These are phyloP conservation scores for Cladosporium sphaerospermum DNA, from an alignment of 2,329 filamentous ascomycete species.

Conservation along the genomic window DNA sequence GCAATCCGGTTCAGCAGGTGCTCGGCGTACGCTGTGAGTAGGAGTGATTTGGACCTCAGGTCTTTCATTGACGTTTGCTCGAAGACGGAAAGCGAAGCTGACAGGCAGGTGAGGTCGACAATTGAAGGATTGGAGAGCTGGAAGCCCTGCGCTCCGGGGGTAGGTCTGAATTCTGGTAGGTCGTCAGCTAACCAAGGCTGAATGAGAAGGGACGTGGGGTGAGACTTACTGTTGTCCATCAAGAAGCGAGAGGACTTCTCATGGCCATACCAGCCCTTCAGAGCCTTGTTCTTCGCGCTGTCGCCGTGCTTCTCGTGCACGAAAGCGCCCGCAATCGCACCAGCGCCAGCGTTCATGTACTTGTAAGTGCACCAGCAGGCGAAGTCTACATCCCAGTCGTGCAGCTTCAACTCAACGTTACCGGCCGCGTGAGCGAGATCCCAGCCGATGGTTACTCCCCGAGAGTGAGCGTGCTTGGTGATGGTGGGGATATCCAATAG, in stretches of 20 bases:
- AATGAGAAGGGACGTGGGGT: background rate
- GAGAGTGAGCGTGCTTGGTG: slow-evolving; percentile 66
- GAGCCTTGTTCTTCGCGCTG: slow-evolving; percentile 36
- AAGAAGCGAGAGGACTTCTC: slow-evolving; percentile 70
- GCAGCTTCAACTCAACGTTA: slow-evolving; percentile 71
- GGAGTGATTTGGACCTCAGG: slow-evolving; percentile 64
- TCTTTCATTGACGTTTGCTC: slow-evolving; percentile 61
- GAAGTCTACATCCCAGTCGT: slow-evolving; percentile 89
- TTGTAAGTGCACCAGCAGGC: slow-evolving; percentile 94
- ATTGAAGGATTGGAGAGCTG: slow-evolving; percentile 80
- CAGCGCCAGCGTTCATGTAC: slow-evolving; percentile 82
- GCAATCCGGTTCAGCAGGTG: slow-evolving; percentile 45
- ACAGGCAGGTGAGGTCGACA: slow-evolving; percentile 67
- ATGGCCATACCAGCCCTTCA: slow-evolving; percentile 82
- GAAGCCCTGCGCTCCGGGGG: slow-evolving; percentile 70
- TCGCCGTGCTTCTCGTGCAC: slow-evolving; percentile 69
- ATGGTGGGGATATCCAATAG: slow-evolving; percentile 76
- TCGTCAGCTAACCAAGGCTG: slow-evolving; percentile 47
- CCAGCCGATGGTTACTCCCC: slow-evolving; percentile 73
- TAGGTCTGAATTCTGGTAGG: slow-evolving; percentile 71
- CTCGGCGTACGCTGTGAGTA: slow-evolving; percentile 72
- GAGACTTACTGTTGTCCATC: slow-evolving; percentile 59
- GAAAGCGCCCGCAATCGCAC: slow-evolving; percentile 72
- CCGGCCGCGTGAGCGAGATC: slow-evolving; percentile 82
- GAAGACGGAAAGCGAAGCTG: slow-evolving; percentile 67